Evolutionary conservation across 2,329 filamentous ascomycete genomes (phyloP), one percentile per base, ranked within the genome.

Genomic region (Zymoseptoria crescenta): DNA sequence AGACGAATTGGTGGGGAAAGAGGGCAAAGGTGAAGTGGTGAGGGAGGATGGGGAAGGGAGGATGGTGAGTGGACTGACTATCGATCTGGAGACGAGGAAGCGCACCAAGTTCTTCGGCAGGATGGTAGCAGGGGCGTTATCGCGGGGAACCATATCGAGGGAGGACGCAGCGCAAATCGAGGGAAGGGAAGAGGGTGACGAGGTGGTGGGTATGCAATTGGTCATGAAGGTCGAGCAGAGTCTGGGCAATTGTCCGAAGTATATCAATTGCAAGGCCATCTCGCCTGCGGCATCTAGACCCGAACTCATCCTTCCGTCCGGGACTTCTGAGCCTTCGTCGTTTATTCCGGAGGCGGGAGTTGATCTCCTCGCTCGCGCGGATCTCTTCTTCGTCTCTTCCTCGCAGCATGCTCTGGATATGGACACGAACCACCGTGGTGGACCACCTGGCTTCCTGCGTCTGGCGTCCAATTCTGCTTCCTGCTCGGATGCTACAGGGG

Each of bases 341-440:
- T 41, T 16, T 41, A 74, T 92, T 3, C 73, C 81, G 0, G 66
- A 70, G 7, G 77, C 79, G 54, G 87, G 86, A 0, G 62, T 86
- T 8, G 75, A 80, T 7, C 69, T 94, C 29, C 74, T 95, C 16
- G 69, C 71, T 1, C 80, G 80, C 62, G 82, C 87, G 2, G 91
- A 95, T 70, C 78, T 91, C 65, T 85, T 96, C 72, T 95, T 96
- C 74, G 75, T 96, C 48, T 86, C 88, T 19, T 88, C 84, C 20
- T 82, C 81, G 0, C 80, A 87, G 66, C 80, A 82, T 13, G 69
- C 73, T 4, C 72, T 76, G 13, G 84, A 84, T 57, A 95, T 95
- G 90, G 90, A 95, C 71, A 89, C 87, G 6, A 96, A 95, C 69
- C 84, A 90, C 67, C 83, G 91, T 5, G 91, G 91, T 45, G 91